Evolutionary conservation across 257 asterid genomes (phyloP), one percentile per base, ranked within the genome.

Genomic region (Craterostigma plantagineum): DNA sequence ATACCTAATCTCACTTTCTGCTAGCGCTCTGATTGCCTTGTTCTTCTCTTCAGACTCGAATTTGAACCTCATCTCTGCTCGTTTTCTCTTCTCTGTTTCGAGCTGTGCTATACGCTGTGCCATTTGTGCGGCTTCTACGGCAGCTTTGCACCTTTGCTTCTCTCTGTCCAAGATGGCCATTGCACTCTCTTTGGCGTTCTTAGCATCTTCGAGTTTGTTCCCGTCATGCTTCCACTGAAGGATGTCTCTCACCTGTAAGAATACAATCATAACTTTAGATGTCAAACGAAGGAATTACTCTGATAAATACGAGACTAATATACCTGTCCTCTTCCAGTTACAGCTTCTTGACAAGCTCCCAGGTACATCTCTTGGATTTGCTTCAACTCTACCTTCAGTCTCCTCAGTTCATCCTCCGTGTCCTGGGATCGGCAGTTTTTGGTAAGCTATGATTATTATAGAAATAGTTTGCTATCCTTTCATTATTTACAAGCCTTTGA

Each of bases 81-180:
- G 46, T 56, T 59, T 70, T 54, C 92, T 59, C 68, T 72, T 77
- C 50, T 66, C 70, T 7, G 64, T 27, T 66, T 84, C 93, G 57
- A 75, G 18, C 34, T 75, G 79, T n/a, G 93, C 84, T 35, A 75
- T 16, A 10, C 66, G 60, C 3, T 65, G 81, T 1, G 87, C 82
- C 71, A 49, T 69, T 35, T 61, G 63, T 4, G 86, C 81, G 37
- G 73, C 67, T 58, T 75, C 94, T 7, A 77, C 44, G 2, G 86
- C 83, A 43, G 67, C 75, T 55, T 57, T 70, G 50, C 65, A 56
- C 69, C 77, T 81, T 23, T 60, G 73, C 65, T 71, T 81, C 65
- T 85, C 91, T 48, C 56, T 60, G 51, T 65, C 74, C 48, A 62
- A 61, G 12, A 66, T 63, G 15, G 64, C 65, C 53, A 70, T 4